These are phyloP conservation scores for Schizothecium vesticola DNA, from an alignment of 495 filamentous ascomycete genomes.

Conservation along the genomic window DNA sequence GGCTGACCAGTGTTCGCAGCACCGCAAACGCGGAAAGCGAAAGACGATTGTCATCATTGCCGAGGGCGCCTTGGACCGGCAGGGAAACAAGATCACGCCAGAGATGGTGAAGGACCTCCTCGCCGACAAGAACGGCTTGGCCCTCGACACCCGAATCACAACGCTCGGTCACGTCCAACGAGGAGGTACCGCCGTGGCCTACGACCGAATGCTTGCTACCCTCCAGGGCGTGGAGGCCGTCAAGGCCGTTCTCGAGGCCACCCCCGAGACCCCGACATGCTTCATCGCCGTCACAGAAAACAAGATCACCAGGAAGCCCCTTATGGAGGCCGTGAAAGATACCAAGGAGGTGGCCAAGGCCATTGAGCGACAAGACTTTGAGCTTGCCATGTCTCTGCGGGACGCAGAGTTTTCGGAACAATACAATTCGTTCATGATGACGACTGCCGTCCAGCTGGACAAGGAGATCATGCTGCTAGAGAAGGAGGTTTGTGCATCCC, in stretches of 20 bases:
- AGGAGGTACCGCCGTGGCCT: conserved; percentile 85
- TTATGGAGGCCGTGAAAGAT: conserved; percentile 80
- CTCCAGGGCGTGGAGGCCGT: conserved; percentile 96
- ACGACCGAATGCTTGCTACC: conserved; percentile 90
- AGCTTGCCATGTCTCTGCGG: conserved; percentile 74
- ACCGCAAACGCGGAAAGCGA: conserved; percentile 85
- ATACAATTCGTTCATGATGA: conserved; percentile 82
- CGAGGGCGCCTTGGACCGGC: conserved; percentile 83
- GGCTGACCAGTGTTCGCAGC: conserved; percentile 44
- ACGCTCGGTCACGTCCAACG: conserved; percentile 95
- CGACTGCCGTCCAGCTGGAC: conserved; percentile 55
- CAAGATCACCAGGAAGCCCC: conserved; percentile 84
- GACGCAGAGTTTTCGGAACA: conserved; percentile 95
- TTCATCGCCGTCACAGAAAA: conserved; percentile 97
- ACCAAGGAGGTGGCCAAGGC: conserved; percentile 78
- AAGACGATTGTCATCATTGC: conserved; percentile 98
- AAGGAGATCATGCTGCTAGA: conserved; percentile 52
- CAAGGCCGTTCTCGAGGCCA: conserved; percentile 88
- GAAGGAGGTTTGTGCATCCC: conserved; percentile 55
- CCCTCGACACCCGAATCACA: conserved; percentile 87
- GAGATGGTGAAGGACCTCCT: conserved; percentile 80
- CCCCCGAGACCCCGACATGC: conserved; percentile 81
- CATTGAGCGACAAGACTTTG: conserved; percentile 78
- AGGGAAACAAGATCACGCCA: conserved; percentile 80
- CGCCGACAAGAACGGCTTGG: conserved; percentile 60